Base-by-base conservation (phyloP, 441 rosid species). In the Aleurites moluccanus region DNA sequence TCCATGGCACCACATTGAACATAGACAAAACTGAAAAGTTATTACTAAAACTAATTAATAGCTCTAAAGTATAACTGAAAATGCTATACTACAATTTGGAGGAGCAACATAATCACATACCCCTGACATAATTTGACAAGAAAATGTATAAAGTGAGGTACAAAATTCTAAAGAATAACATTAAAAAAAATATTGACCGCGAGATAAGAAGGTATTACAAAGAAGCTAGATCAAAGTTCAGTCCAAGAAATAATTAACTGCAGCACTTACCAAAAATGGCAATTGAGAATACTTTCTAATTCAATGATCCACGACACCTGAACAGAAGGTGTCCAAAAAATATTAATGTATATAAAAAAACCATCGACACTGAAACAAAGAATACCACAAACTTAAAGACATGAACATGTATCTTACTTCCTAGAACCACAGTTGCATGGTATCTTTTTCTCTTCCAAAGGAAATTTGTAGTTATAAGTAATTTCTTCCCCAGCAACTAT, bases 301-400 rank as follows among this genome's bases (percentile, higher is more conserved):
- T 96, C 82, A 96, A 76, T 57, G 98, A 93, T 89, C 98, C 97
- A 73, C 93, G 98, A 45, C 99, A 96, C 89, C 98, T 93, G 88
- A 77, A 63, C 65, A 77, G 73, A 65, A 71, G 55, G 67, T 44
- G 14, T 40, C 27, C 67, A 71, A 74, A 75, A 57, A 27, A 44
- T 16, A 23, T 65, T 18, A 60, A 40, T 40, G 50, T 33, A 66
- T 33, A 57, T n/a, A 25, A 64, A 67, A 73, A 18, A 4, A 52
- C 20, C 25, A 75, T 45, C 23, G 45, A 63, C 16, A 61, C 67
- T 13, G 42, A 49, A 3, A 35, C 61, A 33, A 69, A 63, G 14
- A 70, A 53, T 30, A 75, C 57, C 53, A 49, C 21, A 63, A 21
- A 64, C n/a, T 80, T 27, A 57, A 66, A 74, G 4, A 62, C 57